A percentile compares a stretch with the other conserved stretches of the same genome.
phyloP scores from a whole-genome alignment of 179 eudicot species.

The Patellifolia procumbens region DNA sequence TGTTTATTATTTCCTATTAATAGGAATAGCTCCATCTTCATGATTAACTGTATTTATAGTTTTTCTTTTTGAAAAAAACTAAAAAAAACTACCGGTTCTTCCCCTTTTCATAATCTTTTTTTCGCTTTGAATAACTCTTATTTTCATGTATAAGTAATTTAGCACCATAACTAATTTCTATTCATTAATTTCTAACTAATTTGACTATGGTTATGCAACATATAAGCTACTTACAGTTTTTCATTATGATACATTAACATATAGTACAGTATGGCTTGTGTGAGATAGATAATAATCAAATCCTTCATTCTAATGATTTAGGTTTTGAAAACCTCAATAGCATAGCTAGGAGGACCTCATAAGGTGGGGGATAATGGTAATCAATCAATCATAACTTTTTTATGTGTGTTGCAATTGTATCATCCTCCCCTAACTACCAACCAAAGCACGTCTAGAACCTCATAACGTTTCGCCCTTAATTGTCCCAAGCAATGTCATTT shows the following conservation, averaged over 20 bases:
- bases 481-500: slow-evolving; percentile 51
- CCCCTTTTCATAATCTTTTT: too few relatives aligned
- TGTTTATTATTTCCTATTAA: too few relatives aligned
- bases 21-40: too few relatives aligned
- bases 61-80: too few relatives aligned
- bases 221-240: too few relatives aligned
- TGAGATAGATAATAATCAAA: not conserved
- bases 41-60: too few relatives aligned
- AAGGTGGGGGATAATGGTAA: not conserved
- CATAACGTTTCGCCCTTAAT: slow-evolving; percentile 9
- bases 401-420: not conserved
- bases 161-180: too few relatives aligned
- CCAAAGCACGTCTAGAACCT: slow-evolving; percentile 20
- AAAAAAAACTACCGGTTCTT: too few relatives aligned
- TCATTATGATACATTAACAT: not conserved
- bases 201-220: too few relatives aligned
- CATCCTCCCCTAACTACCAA: not conserved
- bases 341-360: slow-evolving; percentile 1
- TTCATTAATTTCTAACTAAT: too few relatives aligned
- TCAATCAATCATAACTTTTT: slow-evolving; percentile 7
- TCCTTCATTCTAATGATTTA: not conserved
- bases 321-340: not conserved
- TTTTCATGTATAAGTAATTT: too few relatives aligned
- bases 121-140: too few relatives aligned
- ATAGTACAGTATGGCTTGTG: not conserved